Evolutionary conservation across 2,329 filamentous ascomycete genomes (phyloP).

Genomic region (Erysiphe pulchra): DNA sequence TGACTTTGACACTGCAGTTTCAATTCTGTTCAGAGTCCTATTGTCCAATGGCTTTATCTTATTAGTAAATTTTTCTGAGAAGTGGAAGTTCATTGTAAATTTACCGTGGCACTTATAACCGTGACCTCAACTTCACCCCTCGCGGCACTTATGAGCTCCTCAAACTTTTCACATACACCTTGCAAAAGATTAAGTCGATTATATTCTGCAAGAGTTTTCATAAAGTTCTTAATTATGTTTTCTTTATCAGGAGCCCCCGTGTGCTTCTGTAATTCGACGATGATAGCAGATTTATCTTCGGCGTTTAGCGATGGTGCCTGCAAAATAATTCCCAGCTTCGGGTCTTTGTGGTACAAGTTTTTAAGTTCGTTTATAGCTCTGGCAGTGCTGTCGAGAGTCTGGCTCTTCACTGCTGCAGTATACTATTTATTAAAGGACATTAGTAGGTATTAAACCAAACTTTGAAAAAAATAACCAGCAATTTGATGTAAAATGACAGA

Average conservation of each 20-base stretch:
- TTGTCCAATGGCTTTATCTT: slow-evolving; percentile 47
- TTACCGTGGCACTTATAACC: slow-evolving; percentile 72
- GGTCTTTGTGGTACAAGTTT: slow-evolving; percentile 52
- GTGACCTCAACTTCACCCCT: slow-evolving; percentile 82
- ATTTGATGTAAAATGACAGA: neutral
- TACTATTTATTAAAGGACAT: slow-evolving; percentile 30
- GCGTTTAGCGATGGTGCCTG: slow-evolving; percentile 51
- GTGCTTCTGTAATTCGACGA: slow-evolving; percentile 71
- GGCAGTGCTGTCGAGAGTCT: slow-evolving; percentile 61
- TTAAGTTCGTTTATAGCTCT: slow-evolving; percentile 50
- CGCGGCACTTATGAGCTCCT: slow-evolving; percentile 61
- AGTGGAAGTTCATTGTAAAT: slow-evolving; percentile 12
- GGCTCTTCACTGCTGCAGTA: slow-evolving; percentile 79
- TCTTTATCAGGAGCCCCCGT: slow-evolving; percentile 40
- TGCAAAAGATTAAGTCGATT: slow-evolving; percentile 71
- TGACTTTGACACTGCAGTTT: slow-evolving; percentile 73
- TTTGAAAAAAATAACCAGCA: neutral
- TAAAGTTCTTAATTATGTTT: slow-evolving; percentile 82
- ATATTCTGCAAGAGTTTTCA: slow-evolving; percentile 76
- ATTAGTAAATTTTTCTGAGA: slow-evolving; percentile 1
- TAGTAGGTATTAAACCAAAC: neutral
- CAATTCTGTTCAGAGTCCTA: slow-evolving; percentile 65
- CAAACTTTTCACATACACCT: slow-evolving; percentile 71
- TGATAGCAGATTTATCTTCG: slow-evolving; percentile 63
- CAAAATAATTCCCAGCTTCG: slow-evolving; percentile 56